phyloP scores from a whole-genome alignment of 2,329 filamentous ascomycete genomes.

The Zymoseptoria brevis region DNA sequence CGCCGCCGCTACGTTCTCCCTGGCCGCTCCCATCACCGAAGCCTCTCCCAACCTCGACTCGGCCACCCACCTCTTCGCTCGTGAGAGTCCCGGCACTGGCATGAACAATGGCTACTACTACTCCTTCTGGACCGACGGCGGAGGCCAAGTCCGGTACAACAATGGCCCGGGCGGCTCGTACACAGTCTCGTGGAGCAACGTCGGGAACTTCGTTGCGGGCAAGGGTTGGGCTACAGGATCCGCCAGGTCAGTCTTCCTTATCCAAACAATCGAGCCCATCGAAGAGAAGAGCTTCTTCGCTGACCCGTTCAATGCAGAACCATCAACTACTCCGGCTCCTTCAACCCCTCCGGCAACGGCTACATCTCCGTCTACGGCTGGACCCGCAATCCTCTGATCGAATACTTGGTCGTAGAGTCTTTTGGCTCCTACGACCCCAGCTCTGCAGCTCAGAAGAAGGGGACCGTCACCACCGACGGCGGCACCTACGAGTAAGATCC shows the following conservation, averaged over 20 bases:
- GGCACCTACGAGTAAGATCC: slow-evolving; percentile 39
- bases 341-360: slow-evolving; percentile 41
- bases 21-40: slow-evolving; percentile 27
- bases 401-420: slow-evolving; percentile 52
- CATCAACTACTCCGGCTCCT: slow-evolving; percentile 45
- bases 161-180: slow-evolving; percentile 46
- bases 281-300: too few species aligned
- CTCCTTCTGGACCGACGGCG: slow-evolving; percentile 52
- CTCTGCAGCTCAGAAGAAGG: slow-evolving; percentile 42
- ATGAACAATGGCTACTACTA: slow-evolving; percentile 53
- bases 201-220: slow-evolving; percentile 49
- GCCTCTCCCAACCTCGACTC: slow-evolving; percentile 30
- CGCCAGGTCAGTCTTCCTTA: slow-evolving; percentile 34
- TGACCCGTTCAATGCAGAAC: slow-evolving; percentile 27
- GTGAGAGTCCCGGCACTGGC: slow-evolving; percentile 35
- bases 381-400: slow-evolving; percentile 47
- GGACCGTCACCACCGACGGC: slow-evolving; percentile 45
- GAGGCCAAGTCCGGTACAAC: slow-evolving; percentile 46
- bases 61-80: slow-evolving; percentile 26
- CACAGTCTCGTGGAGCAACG: slow-evolving; percentile 38
- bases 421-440: slow-evolving; percentile 39
- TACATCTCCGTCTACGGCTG: slow-evolving; percentile 54
- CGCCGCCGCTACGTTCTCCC: slow-evolving; percentile 27
- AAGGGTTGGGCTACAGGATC: slow-evolving; percentile 52
- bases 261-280: too few species aligned